These are phyloP conservation scores for Marasmius oreades DNA, from an alignment of 1,284 basidiomycete genomes.

Conservation along the genomic window DNA sequence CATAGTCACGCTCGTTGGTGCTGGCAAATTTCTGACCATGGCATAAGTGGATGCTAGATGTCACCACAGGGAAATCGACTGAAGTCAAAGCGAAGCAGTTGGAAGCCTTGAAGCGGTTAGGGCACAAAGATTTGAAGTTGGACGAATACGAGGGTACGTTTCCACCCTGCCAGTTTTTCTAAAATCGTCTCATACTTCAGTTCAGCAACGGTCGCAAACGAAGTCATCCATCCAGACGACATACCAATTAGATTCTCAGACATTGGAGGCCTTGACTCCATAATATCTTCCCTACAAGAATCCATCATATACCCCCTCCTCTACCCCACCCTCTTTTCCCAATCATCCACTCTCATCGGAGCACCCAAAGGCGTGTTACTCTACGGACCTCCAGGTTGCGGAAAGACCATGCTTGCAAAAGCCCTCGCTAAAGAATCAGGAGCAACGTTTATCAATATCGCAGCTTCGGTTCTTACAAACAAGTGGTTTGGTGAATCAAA, in stretches of 20 bases:
- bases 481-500: constrained; percentile 99
- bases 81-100: constrained; percentile 66
- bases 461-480: constrained; percentile 76
- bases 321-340: constrained; percentile 86
- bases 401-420: constrained; percentile 94
- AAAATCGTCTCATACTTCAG: constrained; percentile 3
- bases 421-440: constrained; percentile 95
- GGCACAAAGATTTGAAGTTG: constrained; percentile 66
- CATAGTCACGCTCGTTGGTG: not conserved
- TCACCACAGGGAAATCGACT: constrained; percentile 47
- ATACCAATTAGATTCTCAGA: constrained; percentile 77
- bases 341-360: constrained; percentile 66
- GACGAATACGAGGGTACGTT: constrained; percentile 78
- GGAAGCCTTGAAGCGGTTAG: constrained; percentile 71
- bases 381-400: constrained; percentile 90
- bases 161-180: not conserved
- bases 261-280: constrained; percentile 94
- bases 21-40: not conserved
- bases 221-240: constrained; percentile 84
- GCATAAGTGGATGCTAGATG: constrained; percentile 43
- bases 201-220: constrained; percentile 77
- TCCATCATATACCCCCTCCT: constrained; percentile 95
- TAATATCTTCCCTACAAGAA: constrained; percentile 89
- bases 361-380: constrained; percentile 83
- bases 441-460: constrained; percentile 94